Base-by-base conservation (phyloP, 192 early-diverging fungal species). In the Spizellomyces punctatus region DNA sequence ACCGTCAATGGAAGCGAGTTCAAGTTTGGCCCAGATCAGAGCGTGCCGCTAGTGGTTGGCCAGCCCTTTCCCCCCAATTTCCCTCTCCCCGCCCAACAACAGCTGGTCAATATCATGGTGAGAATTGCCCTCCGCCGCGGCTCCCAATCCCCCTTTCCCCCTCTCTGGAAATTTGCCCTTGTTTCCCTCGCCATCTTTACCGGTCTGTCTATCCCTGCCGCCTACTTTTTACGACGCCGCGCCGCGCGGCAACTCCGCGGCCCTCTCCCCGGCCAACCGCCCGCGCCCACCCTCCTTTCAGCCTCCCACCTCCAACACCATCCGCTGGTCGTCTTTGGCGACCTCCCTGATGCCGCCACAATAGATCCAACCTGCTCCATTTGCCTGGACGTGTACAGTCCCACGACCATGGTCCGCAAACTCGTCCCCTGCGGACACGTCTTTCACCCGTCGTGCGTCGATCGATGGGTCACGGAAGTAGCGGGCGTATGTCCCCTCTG, bases 161-260 rank as follows among this genome's bases (percentile, higher is more conserved):
- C 68, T 8, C 41, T 70, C 42, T 70, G 68, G 68, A 21, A 57
- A 10, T 70, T 70, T 36, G 68, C 68, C n/a, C 42, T 70, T 10
- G 58, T 70, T 14, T 70, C 68, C 8, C 57, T 70, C 43, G 68
- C 58, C 68, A 60, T 70, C 5, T 70, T 70, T 46, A 45, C 58
- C 27, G 36, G 58, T 1, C 47, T 70, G 10, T 46, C 42, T 46
- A 27, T 70, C 36, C 68, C 68, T 17, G 57, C 58, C 45, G n/a
- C 61, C 58, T 8, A 48, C 46, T 70, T 70, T 22, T 8, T 70
- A 45, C 21, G 58, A 22, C 58, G 68, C 55, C 36, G 68, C 12
- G 58, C 68, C 0, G 44, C 58, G 0, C 55, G 68, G 0, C 50
- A 61, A 17, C 14, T 43, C 68, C 19, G 16, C 12, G 42, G 46